Evolutionary conservation across 2,329 filamentous ascomycete species (phyloP).

Genomic region (Sporothrix inflata): DNA sequence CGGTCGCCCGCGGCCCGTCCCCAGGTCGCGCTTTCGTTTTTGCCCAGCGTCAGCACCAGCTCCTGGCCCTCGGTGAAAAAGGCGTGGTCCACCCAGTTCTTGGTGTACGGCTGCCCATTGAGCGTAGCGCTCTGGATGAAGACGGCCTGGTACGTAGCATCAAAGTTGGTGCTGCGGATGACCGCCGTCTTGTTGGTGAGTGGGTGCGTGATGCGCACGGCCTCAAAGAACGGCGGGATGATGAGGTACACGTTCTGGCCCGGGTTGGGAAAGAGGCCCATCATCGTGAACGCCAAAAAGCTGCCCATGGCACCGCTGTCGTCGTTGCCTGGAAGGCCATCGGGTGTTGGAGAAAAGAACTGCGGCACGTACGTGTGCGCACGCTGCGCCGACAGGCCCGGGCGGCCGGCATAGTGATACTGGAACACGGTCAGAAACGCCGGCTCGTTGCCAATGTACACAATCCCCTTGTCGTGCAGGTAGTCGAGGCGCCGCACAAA

Average conservation of each 20-base stretch:
- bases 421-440: constrained; percentile 67
- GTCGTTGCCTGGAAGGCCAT: constrained; percentile 70
- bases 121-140: constrained; percentile 69
- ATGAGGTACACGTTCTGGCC: constrained; percentile 75
- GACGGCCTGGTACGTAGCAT: constrained; percentile 57
- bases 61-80: constrained; percentile 69
- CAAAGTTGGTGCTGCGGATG: constrained; percentile 65
- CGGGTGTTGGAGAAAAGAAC: constrained; percentile 61
- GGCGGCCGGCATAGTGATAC: constrained; percentile 70
- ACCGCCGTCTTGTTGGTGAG: constrained; percentile 63
- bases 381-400: constrained; percentile 56
- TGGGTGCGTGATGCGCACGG: constrained; percentile 60
- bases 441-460: constrained; percentile 67
- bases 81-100: constrained; percentile 69
- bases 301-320: constrained; percentile 72
- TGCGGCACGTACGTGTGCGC: constrained; percentile 68
- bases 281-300: constrained; percentile 68
- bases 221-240: constrained; percentile 67
- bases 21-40: constrained; percentile 63
- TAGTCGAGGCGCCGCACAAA: constrained; percentile 66
- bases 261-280: constrained; percentile 70
- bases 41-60: constrained; percentile 64
- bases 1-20: constrained; percentile 62
- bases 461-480: constrained; percentile 65
- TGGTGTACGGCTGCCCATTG: constrained; percentile 62